These are phyloP conservation scores for Sugiyamaella lignohabitans DNA, from an alignment of 805 yeast species.

Conservation along the genomic window DNA sequence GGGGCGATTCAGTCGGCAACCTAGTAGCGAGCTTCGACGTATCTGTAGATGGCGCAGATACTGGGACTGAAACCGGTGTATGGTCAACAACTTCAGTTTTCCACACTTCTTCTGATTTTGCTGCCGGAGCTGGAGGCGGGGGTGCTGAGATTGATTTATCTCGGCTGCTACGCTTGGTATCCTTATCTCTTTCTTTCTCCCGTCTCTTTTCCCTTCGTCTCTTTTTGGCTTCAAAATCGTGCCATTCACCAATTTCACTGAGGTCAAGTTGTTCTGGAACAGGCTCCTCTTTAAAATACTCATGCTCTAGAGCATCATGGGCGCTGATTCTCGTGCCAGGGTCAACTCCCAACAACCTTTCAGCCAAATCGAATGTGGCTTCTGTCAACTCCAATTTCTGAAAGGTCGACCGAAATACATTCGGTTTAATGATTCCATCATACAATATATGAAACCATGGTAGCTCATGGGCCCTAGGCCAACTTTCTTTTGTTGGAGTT, in stretches of 20 bases:
- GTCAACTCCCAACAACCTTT: constrained; percentile 54
- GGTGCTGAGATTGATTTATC: too few relatives aligned
- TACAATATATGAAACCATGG: constrained; percentile 91
- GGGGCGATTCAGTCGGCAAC: too few relatives aligned
- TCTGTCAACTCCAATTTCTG: constrained; percentile 39
- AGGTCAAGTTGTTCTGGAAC: constrained; percentile 50
- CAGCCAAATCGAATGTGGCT: constrained; percentile 54
- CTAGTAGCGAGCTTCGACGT: too few relatives aligned
- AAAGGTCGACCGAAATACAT: constrained; percentile 39
- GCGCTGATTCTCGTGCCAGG: constrained; percentile 68
- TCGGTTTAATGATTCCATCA: constrained; percentile 40
- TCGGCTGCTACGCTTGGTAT: too few relatives aligned
- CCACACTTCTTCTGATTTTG: too few relatives aligned
- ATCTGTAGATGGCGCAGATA: too few relatives aligned
- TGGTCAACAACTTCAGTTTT: too few relatives aligned
- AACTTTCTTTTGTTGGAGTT: constrained; percentile 60
- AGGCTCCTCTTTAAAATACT: constrained; percentile 69
- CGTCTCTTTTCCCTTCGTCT: constrained; percentile 41
- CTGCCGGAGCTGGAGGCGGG: too few relatives aligned
- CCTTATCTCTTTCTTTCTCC: constrained; percentile 23
- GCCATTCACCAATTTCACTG: constrained; percentile 82
- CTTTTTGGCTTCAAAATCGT: constrained; percentile 90
- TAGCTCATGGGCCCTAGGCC: constrained; percentile 72
- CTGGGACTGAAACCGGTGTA: too few relatives aligned
- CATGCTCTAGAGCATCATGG: constrained; percentile 57